phyloP scores from a whole-genome alignment of 1,139 yeast genomes.

The Pichia sp. region DNA sequence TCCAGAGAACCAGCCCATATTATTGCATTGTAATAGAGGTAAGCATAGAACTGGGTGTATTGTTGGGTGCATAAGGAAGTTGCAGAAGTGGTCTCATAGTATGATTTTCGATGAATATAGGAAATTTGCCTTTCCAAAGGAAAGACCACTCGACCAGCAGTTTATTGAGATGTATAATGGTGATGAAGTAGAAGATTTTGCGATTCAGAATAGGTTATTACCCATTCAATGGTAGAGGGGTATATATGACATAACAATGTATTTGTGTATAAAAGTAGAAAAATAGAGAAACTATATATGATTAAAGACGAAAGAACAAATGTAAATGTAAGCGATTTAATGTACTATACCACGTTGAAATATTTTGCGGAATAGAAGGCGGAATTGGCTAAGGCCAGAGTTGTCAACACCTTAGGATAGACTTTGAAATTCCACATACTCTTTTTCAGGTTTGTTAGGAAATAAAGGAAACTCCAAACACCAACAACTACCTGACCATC shows the following conservation, averaged over 20 bases:
- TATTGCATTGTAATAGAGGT: conserved; percentile 94
- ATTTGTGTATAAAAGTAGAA: too few relatives aligned
- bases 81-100: conserved; percentile 90
- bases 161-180: conserved; percentile 88
- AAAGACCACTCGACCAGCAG: conserved; percentile 92
- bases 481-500: conserved; percentile 87
- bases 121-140: conserved; percentile 92
- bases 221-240: conserved; percentile 72
- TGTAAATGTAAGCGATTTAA: too few relatives aligned
- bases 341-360: conserved; percentile 10
- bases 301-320: too few relatives aligned
- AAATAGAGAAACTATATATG: too few relatives aligned
- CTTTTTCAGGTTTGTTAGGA: conserved; percentile 70
- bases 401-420: conserved; percentile 61
- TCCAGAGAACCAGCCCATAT: conserved; percentile 84
- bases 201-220: conserved; percentile 52
- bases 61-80: conserved; percentile 84
- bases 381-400: conserved; percentile 62
- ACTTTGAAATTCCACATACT: conserved; percentile 49
- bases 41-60: conserved; percentile 96
- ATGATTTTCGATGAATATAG: conserved; percentile 95
- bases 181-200: conserved; percentile 52
- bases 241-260: too few relatives aligned
- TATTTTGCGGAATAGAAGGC: conserved; percentile 56
- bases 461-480: conserved; percentile 83